Evolutionary conservation across 176 grass and related monocot species (phyloP).

Genomic region (barley (Hordeum vulgare)): MorexV3_pseudomolecules_assembly NC_058523.1:12318455-12318954

Average conservation of each 20-base stretch:
- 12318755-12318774: background rate
- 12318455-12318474: conserved; percentile 11
- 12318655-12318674: background rate
- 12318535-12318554: conserved; percentile 16
- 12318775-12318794: background rate
- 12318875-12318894: background rate
- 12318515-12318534: conserved; percentile 16
- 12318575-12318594: background rate
- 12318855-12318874: conserved; percentile 17
- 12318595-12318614: conserved; percentile 25
- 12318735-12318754: background rate
- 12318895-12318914: conserved; percentile 18
- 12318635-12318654: background rate
- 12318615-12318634: background rate
- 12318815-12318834: conserved; percentile 4
- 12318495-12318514: conserved; percentile 11
- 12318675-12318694: background rate
- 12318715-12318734: background rate
- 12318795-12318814: conserved; percentile 14
- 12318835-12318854: background rate
- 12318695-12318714: background rate
- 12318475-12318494: background rate
- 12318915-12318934: background rate
- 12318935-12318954: background rate
- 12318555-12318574: conserved; percentile 2